Evolutionary conservation across 768 basidiomycete species (phyloP).

Genomic region (Termitomyces sp.): DNA sequence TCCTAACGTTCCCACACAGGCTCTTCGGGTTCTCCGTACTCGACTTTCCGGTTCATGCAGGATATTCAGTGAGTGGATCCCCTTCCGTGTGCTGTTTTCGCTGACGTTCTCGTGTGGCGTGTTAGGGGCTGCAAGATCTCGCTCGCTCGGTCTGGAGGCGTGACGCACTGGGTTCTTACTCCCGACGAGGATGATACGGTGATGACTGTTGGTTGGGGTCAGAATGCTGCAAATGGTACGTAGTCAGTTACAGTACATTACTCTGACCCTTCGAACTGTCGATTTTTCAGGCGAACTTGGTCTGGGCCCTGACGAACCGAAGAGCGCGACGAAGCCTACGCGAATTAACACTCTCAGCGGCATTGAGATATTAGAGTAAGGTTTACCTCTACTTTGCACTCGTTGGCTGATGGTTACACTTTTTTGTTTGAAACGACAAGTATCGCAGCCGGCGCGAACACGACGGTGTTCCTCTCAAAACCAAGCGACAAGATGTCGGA

Average conservation of each 20-base stretch:
- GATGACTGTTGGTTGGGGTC: conserved; percentile 85
- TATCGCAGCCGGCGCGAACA: conserved; percentile 82
- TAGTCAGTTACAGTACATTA: no score
- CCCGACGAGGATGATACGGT: conserved; percentile 67
- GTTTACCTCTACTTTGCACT: not conserved
- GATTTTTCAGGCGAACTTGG: conserved; percentile 63
- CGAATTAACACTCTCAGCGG: conserved; percentile 65
- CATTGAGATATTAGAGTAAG: conserved; percentile 74
- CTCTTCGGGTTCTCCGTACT: conserved; percentile 86
- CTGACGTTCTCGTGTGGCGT: conserved; percentile 1
- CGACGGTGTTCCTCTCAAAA: conserved; percentile 74
- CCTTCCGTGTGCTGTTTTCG: not conserved
- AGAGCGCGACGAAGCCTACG: conserved; percentile 82
- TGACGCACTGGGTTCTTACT: conserved; percentile 80
- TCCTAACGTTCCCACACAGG: conserved; percentile 34
- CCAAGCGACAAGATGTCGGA: conserved; percentile 74
- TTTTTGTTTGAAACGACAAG: conserved; percentile 27
- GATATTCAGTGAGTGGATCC: conserved; percentile 64
- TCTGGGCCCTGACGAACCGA: conserved; percentile 72
- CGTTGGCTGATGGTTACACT: not conserved
- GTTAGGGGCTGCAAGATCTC: conserved; percentile 76
- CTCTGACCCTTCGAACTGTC: no score
- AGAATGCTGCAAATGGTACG: conserved; percentile 79
- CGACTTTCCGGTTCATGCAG: conserved; percentile 79
- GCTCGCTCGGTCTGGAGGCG: conserved; percentile 72